Evolutionary conservation across 1,284 basidiomycete species (phyloP), one percentile per base, ranked within the genome.

Genomic region (Peniophora sp.): DNA sequence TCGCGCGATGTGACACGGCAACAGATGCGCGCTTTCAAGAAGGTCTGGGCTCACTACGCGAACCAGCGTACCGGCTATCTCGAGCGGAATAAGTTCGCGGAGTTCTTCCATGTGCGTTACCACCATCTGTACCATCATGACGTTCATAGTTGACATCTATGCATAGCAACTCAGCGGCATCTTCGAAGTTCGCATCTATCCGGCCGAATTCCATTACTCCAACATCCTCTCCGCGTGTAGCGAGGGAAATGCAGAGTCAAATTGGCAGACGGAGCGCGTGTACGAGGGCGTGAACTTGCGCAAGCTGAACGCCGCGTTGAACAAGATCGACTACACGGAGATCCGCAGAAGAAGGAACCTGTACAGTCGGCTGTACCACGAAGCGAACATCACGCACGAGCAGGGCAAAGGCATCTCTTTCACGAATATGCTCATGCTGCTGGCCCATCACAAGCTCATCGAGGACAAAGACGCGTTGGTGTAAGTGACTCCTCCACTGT

Each of bases 21-120:
- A 58, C 87, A 96, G 62, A 93, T 96, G 81, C 83, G 93, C 45
- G 72, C 83, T 1, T 98, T 94, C 79, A 99, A 99, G 73, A 90
- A 92, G 62, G 78, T 89, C 2, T 99, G 96, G 96, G 85, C 88
- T 0, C 79, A 86, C 58, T 90, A 86, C 60, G 88, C 95, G 35
- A 82, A 86, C 50, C 73, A 81, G 2, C 80, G 88, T 51, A 92
- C 85, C 0, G 91, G 92, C 0, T 86, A 88, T 62, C 73, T 99
- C 47, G 80, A 83, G 60, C 81, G 81, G 1, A 70, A 74, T 39
- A 78, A 81, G 48, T 83, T 97, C 54, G 82, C 86, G 5, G 76
- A 77, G 1, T 97, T 98, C 73, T 88, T 98, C 52, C 74, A 77
- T 1, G 92, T 93, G 60, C 60, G 88, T 75, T 12, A 6, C 32